Evolutionary conservation across 169 alveolate genomes (phyloP).

Genomic region (Eimeria sp.): DNA sequence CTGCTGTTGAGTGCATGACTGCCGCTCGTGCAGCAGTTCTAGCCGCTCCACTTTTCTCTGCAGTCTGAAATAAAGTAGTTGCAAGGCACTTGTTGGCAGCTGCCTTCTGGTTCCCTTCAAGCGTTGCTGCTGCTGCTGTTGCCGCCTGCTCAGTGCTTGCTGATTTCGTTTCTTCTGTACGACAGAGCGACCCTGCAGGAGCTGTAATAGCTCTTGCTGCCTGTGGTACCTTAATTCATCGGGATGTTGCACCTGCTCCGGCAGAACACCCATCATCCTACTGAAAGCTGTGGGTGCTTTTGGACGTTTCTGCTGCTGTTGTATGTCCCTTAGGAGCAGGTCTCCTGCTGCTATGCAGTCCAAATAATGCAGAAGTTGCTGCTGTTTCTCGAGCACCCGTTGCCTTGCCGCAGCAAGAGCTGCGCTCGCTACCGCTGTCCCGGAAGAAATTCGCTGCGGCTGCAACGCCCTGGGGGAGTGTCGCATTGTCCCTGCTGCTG

Average conservation of each 20-base stretch:
- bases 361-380: slow-evolving; percentile 31
- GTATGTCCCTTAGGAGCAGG: slow-evolving; percentile 12
- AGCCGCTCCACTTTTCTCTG: slow-evolving; percentile 38
- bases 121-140: slow-evolving; percentile 16
- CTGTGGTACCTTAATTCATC: slow-evolving; percentile 23
- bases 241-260: slow-evolving; percentile 12
- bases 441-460: slow-evolving; percentile 1
- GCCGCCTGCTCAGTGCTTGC: neutral
- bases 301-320: slow-evolving; percentile 1
- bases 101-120: slow-evolving; percentile 10
- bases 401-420: slow-evolving; percentile 34
- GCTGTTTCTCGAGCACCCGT: slow-evolving; percentile 48
- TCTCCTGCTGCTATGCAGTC: slow-evolving; percentile 48
- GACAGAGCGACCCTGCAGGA: slow-evolving; percentile 2
- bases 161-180: neutral
- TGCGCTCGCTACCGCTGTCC: neutral
- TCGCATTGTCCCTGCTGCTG: slow-evolving; percentile 11
- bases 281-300: slow-evolving; percentile 45
- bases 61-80: neutral
- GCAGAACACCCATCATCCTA: slow-evolving; percentile 7
- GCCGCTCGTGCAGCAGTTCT: slow-evolving; percentile 34
- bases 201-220: slow-evolving; percentile 18
- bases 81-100: slow-evolving; percentile 39
- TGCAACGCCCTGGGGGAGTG: slow-evolving; percentile 47
- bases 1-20: neutral